Evolutionary conservation across 352 stramenopile species (phyloP).

Genomic region (Heterotrichella gracilis): DNA sequence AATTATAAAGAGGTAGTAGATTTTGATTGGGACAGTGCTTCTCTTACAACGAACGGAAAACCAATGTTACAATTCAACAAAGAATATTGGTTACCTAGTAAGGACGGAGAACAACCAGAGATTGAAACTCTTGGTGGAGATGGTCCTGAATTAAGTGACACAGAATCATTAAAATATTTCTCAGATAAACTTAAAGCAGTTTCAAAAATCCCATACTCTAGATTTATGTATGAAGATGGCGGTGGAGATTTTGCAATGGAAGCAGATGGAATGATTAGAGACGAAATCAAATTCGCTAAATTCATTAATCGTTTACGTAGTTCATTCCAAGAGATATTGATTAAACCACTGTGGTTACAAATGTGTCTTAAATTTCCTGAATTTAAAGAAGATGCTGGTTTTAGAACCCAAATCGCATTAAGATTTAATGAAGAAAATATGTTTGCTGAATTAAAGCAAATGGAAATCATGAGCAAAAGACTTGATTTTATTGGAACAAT

Average conservation of each 20-base stretch:
- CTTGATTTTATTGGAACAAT: conserved; percentile 4
- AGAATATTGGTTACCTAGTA: background rate
- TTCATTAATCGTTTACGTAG: background rate
- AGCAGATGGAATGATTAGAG: conserved; percentile 6
- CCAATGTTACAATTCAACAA: background rate
- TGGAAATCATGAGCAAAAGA: background rate
- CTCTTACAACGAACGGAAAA: conserved; percentile 7
- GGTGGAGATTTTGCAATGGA: conserved; percentile 1
- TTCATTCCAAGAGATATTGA: background rate
- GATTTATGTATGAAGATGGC: conserved; percentile 1
- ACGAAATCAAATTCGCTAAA: background rate
- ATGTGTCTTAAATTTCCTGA: conserved; percentile 11
- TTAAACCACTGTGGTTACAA: conserved; percentile 7
- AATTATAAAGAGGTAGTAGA: conserved; percentile 10
- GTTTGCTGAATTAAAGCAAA: conserved; percentile 9
- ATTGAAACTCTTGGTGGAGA: conserved; percentile 9
- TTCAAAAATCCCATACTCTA: conserved; percentile 4
- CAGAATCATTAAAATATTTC: background rate
- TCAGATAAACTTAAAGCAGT: background rate
- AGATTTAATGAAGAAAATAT: background rate
- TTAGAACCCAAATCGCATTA: conserved; percentile 3
- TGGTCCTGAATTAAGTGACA: conserved; percentile 1
- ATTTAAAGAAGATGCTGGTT: conserved; percentile 8
- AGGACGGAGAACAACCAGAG: background rate
- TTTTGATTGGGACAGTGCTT: background rate